These are phyloP conservation scores for Yamagishiella unicocca DNA, from an alignment of 139 green algal species.

Conservation along the genomic window DNA sequence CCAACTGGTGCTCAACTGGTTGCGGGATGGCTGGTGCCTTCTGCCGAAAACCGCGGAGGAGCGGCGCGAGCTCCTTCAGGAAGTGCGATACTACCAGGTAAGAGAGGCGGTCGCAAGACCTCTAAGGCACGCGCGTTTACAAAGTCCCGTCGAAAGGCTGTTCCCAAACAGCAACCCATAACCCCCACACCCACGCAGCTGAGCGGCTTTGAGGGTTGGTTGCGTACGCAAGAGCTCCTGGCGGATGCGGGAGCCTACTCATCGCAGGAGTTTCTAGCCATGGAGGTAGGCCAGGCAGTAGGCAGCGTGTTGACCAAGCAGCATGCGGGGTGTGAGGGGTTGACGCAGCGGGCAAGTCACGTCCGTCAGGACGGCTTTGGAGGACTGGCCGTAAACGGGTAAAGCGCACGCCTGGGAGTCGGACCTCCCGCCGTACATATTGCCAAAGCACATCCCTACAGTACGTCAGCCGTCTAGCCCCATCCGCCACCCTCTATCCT, in stretches of 20 bases:
- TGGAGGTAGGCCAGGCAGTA: conserved; percentile 17
- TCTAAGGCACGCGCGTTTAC: neutral
- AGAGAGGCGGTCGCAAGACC: too few species aligned
- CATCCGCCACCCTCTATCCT: too few species aligned
- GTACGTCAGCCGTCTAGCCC: too few species aligned
- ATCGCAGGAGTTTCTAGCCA: neutral
- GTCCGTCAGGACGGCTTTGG: too few species aligned
- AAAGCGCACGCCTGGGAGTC: too few species aligned
- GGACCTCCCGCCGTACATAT: too few species aligned
- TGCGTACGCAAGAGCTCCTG: conserved; percentile 51
- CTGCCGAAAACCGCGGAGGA: conserved; percentile 43
- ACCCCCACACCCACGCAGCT: conserved; percentile 20
- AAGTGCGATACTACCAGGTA: conserved; percentile 67
- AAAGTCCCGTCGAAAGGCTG: neutral
- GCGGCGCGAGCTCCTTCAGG: conserved; percentile 60
- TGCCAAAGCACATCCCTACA: too few species aligned
- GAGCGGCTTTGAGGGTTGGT: conserved; percentile 45
- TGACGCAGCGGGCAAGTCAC: too few species aligned
- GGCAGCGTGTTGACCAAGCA: too few species aligned
- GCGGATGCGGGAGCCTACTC: neutral
- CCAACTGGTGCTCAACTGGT: conserved; percentile 62
- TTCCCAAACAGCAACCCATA: neutral
- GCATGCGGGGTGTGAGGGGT: too few species aligned
- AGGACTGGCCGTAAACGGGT: too few species aligned
- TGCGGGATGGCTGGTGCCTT: conserved; percentile 57